Evolutionary conservation across 805 yeast species (phyloP).

Genomic region (Yamadazyma philogaea): DNA sequence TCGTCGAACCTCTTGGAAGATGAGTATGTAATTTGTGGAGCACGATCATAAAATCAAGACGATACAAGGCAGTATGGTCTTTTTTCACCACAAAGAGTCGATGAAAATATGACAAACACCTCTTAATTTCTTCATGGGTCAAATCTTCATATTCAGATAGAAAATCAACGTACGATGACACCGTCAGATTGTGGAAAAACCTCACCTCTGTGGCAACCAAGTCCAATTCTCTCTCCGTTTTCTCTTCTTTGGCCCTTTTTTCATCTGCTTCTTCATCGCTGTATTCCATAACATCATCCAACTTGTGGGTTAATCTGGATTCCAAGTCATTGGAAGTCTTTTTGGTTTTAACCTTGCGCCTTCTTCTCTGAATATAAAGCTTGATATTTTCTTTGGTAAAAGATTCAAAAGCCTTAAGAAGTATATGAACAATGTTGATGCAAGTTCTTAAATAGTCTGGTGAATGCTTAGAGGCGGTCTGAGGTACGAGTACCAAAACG

Average conservation of each 20-base stretch:
- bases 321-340: conserved; percentile 24
- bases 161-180: conserved; percentile 63
- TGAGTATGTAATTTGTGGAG: conserved; percentile 48
- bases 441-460: conserved; percentile 57
- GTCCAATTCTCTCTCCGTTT: conserved; percentile 47
- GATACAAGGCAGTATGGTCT: conserved; percentile 54
- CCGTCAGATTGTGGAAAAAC: conserved; percentile 56
- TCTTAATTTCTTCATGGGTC: conserved; percentile 54
- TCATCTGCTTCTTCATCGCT: conserved; percentile 35
- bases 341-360: conserved; percentile 30
- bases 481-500: conserved; percentile 56
- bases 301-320: conserved; percentile 9
- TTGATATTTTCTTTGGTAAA: conserved; percentile 56
- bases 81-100: conserved; percentile 58
- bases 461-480: conserved; percentile 60
- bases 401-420: conserved; percentile 65
- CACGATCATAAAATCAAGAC: conserved; percentile 73
- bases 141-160: conserved; percentile 63
- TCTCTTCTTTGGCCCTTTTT: conserved; percentile 32
- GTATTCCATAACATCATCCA: conserved; percentile 27
- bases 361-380: conserved; percentile 46
- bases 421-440: conserved; percentile 61
- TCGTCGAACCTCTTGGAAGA: conserved; percentile 41
- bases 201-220: conserved; percentile 38
- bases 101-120: conserved; percentile 68